These are phyloP conservation scores for Trichaptum fuscoviolaceum DNA, from an alignment of 768 basidiomycete species.

Conservation along the genomic window DNA sequence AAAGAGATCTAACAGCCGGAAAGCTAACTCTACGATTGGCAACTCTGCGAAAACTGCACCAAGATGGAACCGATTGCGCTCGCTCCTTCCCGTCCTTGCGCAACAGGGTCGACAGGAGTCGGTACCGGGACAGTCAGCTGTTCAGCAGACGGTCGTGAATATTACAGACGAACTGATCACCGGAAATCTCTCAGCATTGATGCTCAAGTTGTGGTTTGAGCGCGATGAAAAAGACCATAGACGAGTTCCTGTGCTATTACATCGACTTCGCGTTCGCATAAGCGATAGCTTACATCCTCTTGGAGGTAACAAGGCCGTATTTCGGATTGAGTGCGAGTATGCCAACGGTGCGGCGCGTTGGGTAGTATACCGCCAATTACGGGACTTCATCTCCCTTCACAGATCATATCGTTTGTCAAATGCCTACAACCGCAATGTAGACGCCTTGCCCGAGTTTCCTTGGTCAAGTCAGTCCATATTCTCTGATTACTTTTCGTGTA, in stretches of 20 bases:
- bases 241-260: slow-evolving; percentile 73
- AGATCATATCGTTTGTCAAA: slow-evolving; percentile 86
- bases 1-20: slow-evolving; percentile 14
- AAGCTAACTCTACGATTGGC: slow-evolving; percentile 18
- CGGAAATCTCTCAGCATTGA: slow-evolving; percentile 72
- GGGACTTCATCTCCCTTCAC: slow-evolving; percentile 88
- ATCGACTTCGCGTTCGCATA: slow-evolving; percentile 77
- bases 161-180: slow-evolving; percentile 80
- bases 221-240: slow-evolving; percentile 79
- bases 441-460: slow-evolving; percentile 89
- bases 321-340: slow-evolving; percentile 94
- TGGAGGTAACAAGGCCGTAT: slow-evolving; percentile 70
- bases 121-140: slow-evolving; percentile 39
- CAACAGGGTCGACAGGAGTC: slow-evolving; percentile 27
- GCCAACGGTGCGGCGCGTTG: slow-evolving; percentile 89
- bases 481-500: background rate
- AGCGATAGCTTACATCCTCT: slow-evolving; percentile 83
- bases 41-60: slow-evolving; percentile 17
- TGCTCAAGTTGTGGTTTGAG: slow-evolving; percentile 81
- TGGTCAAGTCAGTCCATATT: slow-evolving; percentile 50
- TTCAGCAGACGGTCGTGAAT: slow-evolving; percentile 54
- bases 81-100: slow-evolving; percentile 55
- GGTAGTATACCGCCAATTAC: slow-evolving; percentile 92
- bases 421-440: slow-evolving; percentile 64
- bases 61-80: slow-evolving; percentile 63